A percentile compares a stretch with the other conserved stretches of the same genome.
These are phyloP conservation scores for Beauveria pseudobassiana DNA, from an alignment of 2,329 filamentous ascomycete genomes.

Conservation along the genomic window DNA sequence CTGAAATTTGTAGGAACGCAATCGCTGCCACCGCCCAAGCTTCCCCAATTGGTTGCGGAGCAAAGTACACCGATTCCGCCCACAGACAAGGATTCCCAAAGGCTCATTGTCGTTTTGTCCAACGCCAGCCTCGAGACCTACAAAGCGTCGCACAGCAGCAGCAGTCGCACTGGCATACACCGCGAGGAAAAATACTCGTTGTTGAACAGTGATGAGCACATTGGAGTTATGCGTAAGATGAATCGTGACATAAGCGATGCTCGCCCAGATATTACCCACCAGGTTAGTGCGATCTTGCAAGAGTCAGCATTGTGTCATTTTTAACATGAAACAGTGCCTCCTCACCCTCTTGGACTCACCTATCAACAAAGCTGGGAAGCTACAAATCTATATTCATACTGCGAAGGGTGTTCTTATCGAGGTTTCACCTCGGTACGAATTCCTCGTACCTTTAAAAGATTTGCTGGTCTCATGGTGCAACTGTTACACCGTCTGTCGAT, in stretches of 20 bases:
- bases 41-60: constrained; percentile 89
- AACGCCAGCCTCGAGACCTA: constrained; percentile 98
- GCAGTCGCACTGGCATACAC: constrained; percentile 52
- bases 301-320: not conserved
- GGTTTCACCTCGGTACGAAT: constrained; percentile 96
- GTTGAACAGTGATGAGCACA: constrained; percentile 98
- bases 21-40: constrained; percentile 82
- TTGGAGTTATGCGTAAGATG: constrained; percentile 99
- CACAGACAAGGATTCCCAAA: constrained; percentile 82
- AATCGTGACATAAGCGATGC: constrained; percentile 97
- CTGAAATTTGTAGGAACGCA: constrained; percentile 62
- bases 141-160: constrained; percentile 73
- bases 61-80: constrained; percentile 78
- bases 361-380: constrained; percentile 94
- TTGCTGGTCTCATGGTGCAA: constrained; percentile 97
- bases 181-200: constrained; percentile 95
- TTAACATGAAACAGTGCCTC: constrained; percentile 60
- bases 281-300: constrained; percentile 52
- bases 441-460: constrained; percentile 96
- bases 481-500: constrained; percentile 92
- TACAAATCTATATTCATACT: constrained; percentile 98
- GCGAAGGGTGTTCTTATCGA: constrained; percentile 96
- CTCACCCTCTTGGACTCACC: constrained; percentile 95
- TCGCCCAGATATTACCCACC: constrained; percentile 94
- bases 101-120: constrained; percentile 90